Percentiles rank a stretch among this genome's conserved stretches.
phyloP scores from a whole-genome alignment of 164 flowering plant genomes.

The Santalum album region DNA sequence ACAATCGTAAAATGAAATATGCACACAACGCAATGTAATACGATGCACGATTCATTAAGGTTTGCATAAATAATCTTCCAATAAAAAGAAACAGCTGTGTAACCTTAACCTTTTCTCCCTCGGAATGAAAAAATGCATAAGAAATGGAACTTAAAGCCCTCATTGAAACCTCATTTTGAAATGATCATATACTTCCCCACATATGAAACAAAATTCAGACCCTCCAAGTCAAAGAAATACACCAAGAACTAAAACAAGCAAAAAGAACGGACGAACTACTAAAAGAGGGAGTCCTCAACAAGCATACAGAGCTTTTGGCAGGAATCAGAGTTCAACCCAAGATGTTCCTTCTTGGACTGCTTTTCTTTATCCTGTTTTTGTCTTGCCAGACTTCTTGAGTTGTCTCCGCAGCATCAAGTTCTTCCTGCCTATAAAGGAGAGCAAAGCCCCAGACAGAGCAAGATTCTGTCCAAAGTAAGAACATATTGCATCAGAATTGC shows the following conservation, averaged over 20 bases:
- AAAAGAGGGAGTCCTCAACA: background rate
- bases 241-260: background rate
- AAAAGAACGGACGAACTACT: background rate
- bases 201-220: too few relatives aligned
- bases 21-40: too few relatives aligned
- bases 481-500: background rate
- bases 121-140: too few relatives aligned
- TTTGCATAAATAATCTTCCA: too few relatives aligned
- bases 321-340: background rate
- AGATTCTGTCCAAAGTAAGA: background rate
- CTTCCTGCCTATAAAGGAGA: slow-evolving; percentile 1
- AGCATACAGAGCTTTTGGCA: background rate
- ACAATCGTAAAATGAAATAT: too few relatives aligned
- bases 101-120: too few relatives aligned
- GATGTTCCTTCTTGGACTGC: background rate
- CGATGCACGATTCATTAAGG: too few relatives aligned
- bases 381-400: background rate
- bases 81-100: too few relatives aligned
- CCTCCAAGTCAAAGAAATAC: too few relatives aligned
- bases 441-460: slow-evolving; percentile 1
- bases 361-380: background rate
- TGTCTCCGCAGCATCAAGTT: background rate
- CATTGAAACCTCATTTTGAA: too few relatives aligned
- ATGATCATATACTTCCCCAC: too few relatives aligned
- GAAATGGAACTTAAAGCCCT: too few relatives aligned